phyloP scores from a whole-genome alignment of 2,329 filamentous ascomycete genomes.

The Rhynchosporium graminicola region DNA sequence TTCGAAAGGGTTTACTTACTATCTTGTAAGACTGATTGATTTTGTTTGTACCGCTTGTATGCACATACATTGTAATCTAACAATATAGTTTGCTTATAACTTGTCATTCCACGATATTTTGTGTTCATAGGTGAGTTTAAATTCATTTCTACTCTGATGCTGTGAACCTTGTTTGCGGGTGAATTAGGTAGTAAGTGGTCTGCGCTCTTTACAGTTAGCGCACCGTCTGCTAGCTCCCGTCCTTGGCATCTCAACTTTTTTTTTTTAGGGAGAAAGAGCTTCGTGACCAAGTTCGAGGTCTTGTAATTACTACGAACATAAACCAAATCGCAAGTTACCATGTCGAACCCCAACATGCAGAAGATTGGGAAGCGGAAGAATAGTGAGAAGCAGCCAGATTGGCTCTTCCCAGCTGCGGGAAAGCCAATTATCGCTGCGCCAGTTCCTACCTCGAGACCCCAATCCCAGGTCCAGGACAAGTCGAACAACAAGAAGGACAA shows the following conservation, averaged over 20 bases:
- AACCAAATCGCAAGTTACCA: constrained; percentile 22
- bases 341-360: constrained; percentile 40
- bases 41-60: too few relatives aligned
- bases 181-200: too few relatives aligned
- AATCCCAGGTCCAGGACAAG: constrained; percentile 24
- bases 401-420: constrained; percentile 38
- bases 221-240: constrained; percentile 7
- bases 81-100: too few relatives aligned
- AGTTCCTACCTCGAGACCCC: constrained; percentile 18
- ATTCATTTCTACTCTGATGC: not conserved
- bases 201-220: not conserved
- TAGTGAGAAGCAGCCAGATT: constrained; percentile 33
- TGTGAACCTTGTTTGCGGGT: not conserved
- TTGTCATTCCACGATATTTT: not conserved
- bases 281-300: not conserved
- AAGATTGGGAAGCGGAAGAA: constrained; percentile 39
- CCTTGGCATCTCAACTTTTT: constrained; percentile 17
- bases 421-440: constrained; percentile 22
- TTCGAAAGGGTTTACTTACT: too few relatives aligned
- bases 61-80: too few relatives aligned
- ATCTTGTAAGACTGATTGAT: too few relatives aligned
- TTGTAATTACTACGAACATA: constrained; percentile 16
- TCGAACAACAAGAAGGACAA: constrained; percentile 37
- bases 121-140: not conserved
- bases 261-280: constrained; percentile 16